Evolutionary conservation across 106 monocot genomes (phyloP), one percentile per base, ranked within the genome.

Genomic region (Dendrobium officinale): DNA sequence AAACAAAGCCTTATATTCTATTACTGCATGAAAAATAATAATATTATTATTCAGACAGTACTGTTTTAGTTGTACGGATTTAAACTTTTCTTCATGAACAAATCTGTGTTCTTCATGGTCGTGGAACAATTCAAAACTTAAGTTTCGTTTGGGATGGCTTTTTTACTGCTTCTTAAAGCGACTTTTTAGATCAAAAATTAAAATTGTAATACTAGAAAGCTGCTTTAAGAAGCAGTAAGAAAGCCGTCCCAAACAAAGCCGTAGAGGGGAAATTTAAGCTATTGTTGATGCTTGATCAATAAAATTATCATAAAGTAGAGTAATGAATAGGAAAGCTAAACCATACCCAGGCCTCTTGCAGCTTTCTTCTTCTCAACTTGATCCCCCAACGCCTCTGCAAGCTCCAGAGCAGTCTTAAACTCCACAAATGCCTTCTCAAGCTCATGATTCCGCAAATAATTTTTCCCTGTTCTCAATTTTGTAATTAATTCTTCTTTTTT

Each of bases 291-390:
- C 11, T 40, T 33, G 72, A 72, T 33, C 2, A 2, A 55, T 51
- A 1, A 51, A 3, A 13, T 51, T 51, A 13, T 51, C 51, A 51
- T 2, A 51, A 51, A 51, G 51, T 13, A 51, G 10, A 51, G 51
- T 13, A 15, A 51, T 68, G 42, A 51, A 51, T 68, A 56, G 54
- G 48, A 72, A 80, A 75, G 6, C 18, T 79, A 79, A 64, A 9
- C 31, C 29, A 79, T 89, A 87, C 95, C 95, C 85, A 95, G 78
- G 31, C 95, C 95, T 73, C 95, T 75, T 80, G 90, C 92, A 73
- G 95, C 95, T 81, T 95, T 95, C 85, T 92, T 95, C 73, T 86
- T 90, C 70, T 95, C 92, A 47, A 92, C 66, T 64, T 85, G 92
- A 85, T 95, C 92, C 27, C 87, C 89, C 54, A 92, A 73, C 41